Conservation (phyloP, 306 rosid species). For the Castanospermum australe region DNA sequence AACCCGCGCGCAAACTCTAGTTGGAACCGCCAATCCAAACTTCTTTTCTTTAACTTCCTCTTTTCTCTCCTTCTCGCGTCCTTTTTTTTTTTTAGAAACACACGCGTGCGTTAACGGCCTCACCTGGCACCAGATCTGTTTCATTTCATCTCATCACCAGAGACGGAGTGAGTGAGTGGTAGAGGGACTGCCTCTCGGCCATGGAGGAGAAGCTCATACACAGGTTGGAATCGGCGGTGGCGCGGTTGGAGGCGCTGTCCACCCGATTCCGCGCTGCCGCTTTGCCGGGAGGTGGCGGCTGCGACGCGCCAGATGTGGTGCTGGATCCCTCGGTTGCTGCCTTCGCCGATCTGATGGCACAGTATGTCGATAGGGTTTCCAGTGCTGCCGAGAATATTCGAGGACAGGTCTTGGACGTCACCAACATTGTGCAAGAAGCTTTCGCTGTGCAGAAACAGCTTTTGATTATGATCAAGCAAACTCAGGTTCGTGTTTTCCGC, state of each 20-base stretch:
- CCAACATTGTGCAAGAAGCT: slow-evolving; percentile 61
- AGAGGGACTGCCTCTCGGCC: background rate
- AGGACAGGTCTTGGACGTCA: slow-evolving; percentile 64
- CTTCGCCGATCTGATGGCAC: slow-evolving; percentile 59
- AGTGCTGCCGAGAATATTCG: slow-evolving; percentile 81
- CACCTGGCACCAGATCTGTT: slow-evolving; percentile 39
- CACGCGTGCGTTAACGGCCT: slow-evolving; percentile 34
- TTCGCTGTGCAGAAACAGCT: slow-evolving; percentile 72
- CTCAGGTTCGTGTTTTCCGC: slow-evolving; percentile 57
- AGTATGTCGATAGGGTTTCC: slow-evolving; percentile 49
- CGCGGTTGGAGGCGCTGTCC: slow-evolving; percentile 69
- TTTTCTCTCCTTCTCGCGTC: slow-evolving; percentile 22
- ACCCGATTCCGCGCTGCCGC: slow-evolving; percentile 26
- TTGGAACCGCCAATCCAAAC: slow-evolving; percentile 30
- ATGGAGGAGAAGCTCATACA: slow-evolving; percentile 80
- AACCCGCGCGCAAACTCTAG: slow-evolving; percentile 20
- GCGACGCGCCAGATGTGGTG: slow-evolving; percentile 31
- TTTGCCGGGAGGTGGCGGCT: slow-evolving; percentile 16
- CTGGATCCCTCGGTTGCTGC: slow-evolving; percentile 70
- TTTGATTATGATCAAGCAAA: slow-evolving; percentile 57
- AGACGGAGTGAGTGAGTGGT: background rate
- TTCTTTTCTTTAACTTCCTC: background rate
- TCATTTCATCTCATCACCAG: slow-evolving; percentile 7
- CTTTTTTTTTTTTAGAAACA: background rate
- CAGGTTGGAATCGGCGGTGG: slow-evolving; percentile 86